These are phyloP conservation scores for Crithidia fasciculata DNA, from an alignment of 208 protist genomes.

Conservation along the genomic window DNA sequence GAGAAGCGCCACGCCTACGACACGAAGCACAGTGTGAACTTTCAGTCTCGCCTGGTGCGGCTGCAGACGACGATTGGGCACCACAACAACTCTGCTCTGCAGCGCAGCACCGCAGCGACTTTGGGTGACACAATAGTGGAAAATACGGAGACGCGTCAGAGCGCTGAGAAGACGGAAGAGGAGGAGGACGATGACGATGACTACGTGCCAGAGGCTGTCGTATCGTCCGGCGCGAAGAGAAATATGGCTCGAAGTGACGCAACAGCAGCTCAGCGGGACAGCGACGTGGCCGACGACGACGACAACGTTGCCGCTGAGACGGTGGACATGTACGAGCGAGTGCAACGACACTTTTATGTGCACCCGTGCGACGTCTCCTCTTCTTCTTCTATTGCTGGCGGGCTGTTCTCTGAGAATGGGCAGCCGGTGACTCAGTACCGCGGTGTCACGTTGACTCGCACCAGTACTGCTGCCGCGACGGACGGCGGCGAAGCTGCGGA, in stretches of 20 bases:
- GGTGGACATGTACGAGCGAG: neutral
- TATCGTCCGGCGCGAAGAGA: neutral
- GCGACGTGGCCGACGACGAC: neutral
- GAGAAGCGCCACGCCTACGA: slow-evolving; percentile 70
- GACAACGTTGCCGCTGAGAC: neutral
- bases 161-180: no score
- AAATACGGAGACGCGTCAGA: no score
- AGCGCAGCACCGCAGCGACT: slow-evolving; percentile 10
- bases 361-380: neutral
- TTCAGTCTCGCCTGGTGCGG: slow-evolving; percentile 40
- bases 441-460: slow-evolving; percentile 19
- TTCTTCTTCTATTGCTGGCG: neutral
- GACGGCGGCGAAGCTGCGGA: neutral
- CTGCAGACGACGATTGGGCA: slow-evolving; percentile 40
- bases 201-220: slow-evolving; percentile 22
- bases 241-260: neutral
- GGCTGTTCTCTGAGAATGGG: neutral
- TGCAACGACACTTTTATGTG: slow-evolving; percentile 5
- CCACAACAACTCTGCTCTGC: slow-evolving; percentile 38
- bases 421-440: slow-evolving; percentile 25
- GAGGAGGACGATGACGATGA: slow-evolving; percentile 20
- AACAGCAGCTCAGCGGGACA: neutral
- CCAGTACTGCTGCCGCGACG: neutral
- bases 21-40: slow-evolving; percentile 77
- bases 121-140: no score